These are phyloP conservation scores for Cryptococcus deneoformans DNA, from an alignment of 1,284 basidiomycete species.

Conservation along the genomic window DNA sequence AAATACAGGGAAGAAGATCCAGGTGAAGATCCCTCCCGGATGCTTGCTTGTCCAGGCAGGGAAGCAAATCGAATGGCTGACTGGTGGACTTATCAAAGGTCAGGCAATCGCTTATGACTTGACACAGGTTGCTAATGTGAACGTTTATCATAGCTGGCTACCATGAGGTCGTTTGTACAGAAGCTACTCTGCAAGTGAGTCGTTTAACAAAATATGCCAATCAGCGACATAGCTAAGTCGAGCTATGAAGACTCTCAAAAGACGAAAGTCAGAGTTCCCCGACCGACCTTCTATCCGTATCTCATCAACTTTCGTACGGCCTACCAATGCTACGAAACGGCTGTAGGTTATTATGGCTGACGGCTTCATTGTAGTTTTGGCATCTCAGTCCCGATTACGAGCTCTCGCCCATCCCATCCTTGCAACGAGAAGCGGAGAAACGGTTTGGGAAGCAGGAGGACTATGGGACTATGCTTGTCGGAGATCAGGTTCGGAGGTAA, in stretches of 20 bases:
- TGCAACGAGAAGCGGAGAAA: constrained; percentile 51
- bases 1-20: constrained; percentile 81
- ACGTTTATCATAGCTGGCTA: constrained; percentile 59
- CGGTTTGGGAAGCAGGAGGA: constrained; percentile 49
- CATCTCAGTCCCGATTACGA: constrained; percentile 82
- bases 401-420: constrained; percentile 60
- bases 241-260: constrained; percentile 60
- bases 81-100: constrained; percentile 77
- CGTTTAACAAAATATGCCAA: neutral
- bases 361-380: constrained; percentile 61
- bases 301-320: constrained; percentile 71
- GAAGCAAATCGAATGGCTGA: constrained; percentile 86
- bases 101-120: neutral
- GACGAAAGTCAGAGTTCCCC: constrained; percentile 59
- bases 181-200: constrained; percentile 65
- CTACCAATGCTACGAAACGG: neutral
- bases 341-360: neutral
- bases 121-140: neutral
- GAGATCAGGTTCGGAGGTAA: constrained; percentile 77
- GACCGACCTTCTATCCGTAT: constrained; percentile 83
- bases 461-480: constrained; percentile 78
- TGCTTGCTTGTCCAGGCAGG: constrained; percentile 72
- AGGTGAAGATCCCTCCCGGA: constrained; percentile 70
- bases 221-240: neutral
- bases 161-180: constrained; percentile 87